Conservation (phyloP, 2,329 filamentous ascomycete genomes). For the Lachnellula occidentalis region DNA sequence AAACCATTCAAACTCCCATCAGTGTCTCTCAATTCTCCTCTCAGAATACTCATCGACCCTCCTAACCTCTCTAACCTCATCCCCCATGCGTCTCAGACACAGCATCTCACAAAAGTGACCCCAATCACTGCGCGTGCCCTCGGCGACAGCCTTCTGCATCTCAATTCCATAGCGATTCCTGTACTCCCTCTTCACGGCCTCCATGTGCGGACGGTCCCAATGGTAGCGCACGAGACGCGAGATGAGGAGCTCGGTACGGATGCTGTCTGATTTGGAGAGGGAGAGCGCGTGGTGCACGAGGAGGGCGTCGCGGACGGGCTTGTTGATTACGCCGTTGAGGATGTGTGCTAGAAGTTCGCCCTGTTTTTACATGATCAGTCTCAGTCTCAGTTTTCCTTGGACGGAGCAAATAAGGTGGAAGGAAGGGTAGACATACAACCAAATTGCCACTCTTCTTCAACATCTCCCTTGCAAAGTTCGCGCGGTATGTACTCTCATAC, state of each 20-base stretch:
- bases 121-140: slow-evolving; percentile 72
- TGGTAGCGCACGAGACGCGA: slow-evolving; percentile 83
- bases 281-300: slow-evolving; percentile 86
- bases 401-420: not conserved
- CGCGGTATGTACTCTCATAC: slow-evolving; percentile 67
- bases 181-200: slow-evolving; percentile 74
- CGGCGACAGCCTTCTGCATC: slow-evolving; percentile 71
- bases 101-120: slow-evolving; percentile 69
- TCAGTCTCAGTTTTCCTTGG: not conserved
- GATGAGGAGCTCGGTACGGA: slow-evolving; percentile 81
- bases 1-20: not conserved
- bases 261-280: slow-evolving; percentile 56
- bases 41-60: slow-evolving; percentile 10
- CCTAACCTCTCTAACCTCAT: slow-evolving; percentile 48
- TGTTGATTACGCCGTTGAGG: slow-evolving; percentile 94
- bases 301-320: slow-evolving; percentile 85
- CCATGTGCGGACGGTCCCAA: slow-evolving; percentile 83
- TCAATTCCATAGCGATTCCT: slow-evolving; percentile 68
- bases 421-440: slow-evolving; percentile 59
- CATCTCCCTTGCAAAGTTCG: slow-evolving; percentile 84
- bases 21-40: not conserved
- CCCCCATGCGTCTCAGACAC: slow-evolving; percentile 56
- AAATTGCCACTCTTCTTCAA: slow-evolving; percentile 86
- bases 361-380: slow-evolving; percentile 41
- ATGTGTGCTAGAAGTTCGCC: slow-evolving; percentile 93